Base-by-base conservation (phyloP, 352 stramenopile genomes). In the Phytophthora pluvialis region DNA sequence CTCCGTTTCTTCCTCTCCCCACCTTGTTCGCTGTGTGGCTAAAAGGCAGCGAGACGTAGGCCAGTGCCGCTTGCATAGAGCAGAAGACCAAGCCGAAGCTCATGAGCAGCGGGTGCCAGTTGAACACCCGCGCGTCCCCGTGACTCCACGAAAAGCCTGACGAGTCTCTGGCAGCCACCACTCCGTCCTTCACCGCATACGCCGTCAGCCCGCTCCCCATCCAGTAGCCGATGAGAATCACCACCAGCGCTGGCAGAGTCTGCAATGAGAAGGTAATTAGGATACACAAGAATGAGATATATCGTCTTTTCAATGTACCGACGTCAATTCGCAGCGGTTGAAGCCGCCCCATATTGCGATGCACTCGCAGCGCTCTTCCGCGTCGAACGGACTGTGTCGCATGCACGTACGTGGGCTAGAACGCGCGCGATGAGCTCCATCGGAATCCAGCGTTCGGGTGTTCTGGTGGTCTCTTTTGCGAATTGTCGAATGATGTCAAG, bases 61-160 rank as follows among this genome's bases (percentile, higher is more conserved):
- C 80, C 16, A 93, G 64, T 29, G 81, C 81, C 5, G 85, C 80
- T 48, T 92, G 75, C 10, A 77, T 80, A 7, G 79, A 90, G 77
- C 82, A 94, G 33, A 95, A 86, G 45, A 95, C 67, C 33, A 96
- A 87, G 32, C 87, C 88, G 43, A 94, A 75, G 42, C 77, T 88
- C 88, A 95, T 95, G 75, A 96, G 75, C 48, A 93, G 49, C 46
- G 88, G 88, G 67, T 96, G 88, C 87, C 88, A 96, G 53, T 94
- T 94, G 70, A 96, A 96, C 45, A 96, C 85, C 26, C 63, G 72
- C 11, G 56, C 73, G 55, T 94, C 83, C 21, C 74, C 78, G 28
- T 76, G 60, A 35, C 46, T 73, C 82, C 84, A 94, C 13, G 83
- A 83, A 62, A 94, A 96, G 5, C 88, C 88, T 5, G 81, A 72